Conservation (phyloP, 2,329 filamentous ascomycete genomes). For the Claviceps lovelessii region DNA sequence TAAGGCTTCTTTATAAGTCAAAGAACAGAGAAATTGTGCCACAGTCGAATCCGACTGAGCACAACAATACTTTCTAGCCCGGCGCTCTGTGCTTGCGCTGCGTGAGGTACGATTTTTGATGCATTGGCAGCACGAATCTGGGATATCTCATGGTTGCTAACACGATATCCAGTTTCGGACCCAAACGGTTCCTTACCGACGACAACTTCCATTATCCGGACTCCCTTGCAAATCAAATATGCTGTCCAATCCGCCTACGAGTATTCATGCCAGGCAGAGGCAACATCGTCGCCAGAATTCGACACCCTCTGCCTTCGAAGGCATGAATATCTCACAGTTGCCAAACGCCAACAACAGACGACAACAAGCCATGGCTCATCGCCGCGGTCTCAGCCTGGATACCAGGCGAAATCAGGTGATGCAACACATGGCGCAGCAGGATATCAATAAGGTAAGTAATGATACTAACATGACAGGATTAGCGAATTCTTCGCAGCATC, state of each 20-base stretch:
- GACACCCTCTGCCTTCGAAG: slow-evolving; percentile 65
- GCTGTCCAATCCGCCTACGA: slow-evolving; percentile 63
- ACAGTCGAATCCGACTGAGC: slow-evolving; percentile 35
- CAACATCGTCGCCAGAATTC: slow-evolving; percentile 75
- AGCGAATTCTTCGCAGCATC: slow-evolving; percentile 50
- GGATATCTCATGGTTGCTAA: slow-evolving; percentile 1
- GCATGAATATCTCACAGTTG: slow-evolving; percentile 53
- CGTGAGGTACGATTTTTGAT: slow-evolving; percentile 49
- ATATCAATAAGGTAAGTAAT: slow-evolving; percentile 33
- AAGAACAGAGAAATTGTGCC: slow-evolving; percentile 8
- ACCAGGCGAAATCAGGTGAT: slow-evolving; percentile 42
- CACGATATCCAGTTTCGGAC: slow-evolving; percentile 26
- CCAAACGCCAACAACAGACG: slow-evolving; percentile 34
- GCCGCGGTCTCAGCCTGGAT: slow-evolving; percentile 75
- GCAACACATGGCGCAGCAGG: slow-evolving; percentile 17
- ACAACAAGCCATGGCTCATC: slow-evolving; percentile 40
- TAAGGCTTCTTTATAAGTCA: slow-evolving; percentile 14
- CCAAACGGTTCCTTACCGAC: slow-evolving; percentile 38
- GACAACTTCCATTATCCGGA: slow-evolving; percentile 42
- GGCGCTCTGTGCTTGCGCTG: slow-evolving; percentile 71
- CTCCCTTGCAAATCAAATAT: slow-evolving; percentile 56
- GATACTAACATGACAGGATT: slow-evolving; percentile 42
- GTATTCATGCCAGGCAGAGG: slow-evolving; percentile 46
- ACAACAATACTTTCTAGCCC: slow-evolving; percentile 41
- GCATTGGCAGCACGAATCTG: not conserved